Base-by-base conservation (phyloP, 805 yeast genomes). In the Clavispora carvajalis region DNA sequence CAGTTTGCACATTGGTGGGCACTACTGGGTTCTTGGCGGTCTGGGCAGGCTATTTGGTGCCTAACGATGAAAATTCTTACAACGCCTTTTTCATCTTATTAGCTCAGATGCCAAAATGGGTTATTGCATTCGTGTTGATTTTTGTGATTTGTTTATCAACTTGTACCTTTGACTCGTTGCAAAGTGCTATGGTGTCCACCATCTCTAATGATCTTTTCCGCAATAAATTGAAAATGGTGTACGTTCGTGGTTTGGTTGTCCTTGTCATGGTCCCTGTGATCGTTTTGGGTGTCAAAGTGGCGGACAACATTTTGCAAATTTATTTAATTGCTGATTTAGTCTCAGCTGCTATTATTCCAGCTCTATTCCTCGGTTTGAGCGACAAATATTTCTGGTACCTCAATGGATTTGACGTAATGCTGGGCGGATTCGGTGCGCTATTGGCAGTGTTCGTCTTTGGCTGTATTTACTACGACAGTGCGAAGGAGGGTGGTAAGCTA, bases 261-360 rank as follows among this genome's bases (percentile, higher is more conserved):
- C 38, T 85, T 6, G 76, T 87, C 41, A 88, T 89, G 77, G 78
- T 84, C n/a, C 98, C 97, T 5, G 80, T 84, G 17, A 76, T 89
- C 28, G 88, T 87, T 17, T 86, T 90, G 44, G 96, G 95, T 1
- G 66, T 87, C 38, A 76, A 82, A 57, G 83, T 80, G 29, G 95
- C 95, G 1, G 77, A 88, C 36, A 83, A 85, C 58, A 85, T 90
- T 40, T 71, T 90, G 47, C 90, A 85, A 60, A 86, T 90, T 54
- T 90, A 85, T 60, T 74, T 90, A 58, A 90, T 90, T 66, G 95
- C 95, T 2, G 98, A 90, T 63, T 71, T 90, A 57, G 80, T 90
- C 26, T 85, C 96, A 19, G 80, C 95, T 7, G 82, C 95, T 9
- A 81, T 89, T 17, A 82, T 90, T 38, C 98, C 97, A 3, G 76